Conservation (phyloP, 345 rosid genomes). For the Ceriops zippeliana region DNA sequence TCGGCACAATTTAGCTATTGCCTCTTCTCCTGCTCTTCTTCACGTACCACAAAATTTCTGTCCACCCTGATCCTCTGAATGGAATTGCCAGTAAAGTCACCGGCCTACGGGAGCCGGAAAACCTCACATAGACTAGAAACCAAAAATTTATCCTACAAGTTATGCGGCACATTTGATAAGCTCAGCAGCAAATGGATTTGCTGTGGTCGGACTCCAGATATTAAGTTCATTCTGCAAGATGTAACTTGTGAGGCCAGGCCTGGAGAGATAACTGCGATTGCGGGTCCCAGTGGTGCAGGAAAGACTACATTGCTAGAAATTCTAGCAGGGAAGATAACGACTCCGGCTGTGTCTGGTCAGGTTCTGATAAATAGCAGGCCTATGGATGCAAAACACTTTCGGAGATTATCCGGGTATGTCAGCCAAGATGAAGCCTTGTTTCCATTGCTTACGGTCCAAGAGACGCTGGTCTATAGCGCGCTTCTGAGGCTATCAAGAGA, state of each 20-base stretch:
- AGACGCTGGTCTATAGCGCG: conserved; percentile 79
- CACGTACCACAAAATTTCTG: not conserved
- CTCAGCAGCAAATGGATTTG: conserved; percentile 16
- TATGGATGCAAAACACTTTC: conserved; percentile 47
- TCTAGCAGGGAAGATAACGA: conserved; percentile 65
- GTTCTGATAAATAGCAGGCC: conserved; percentile 61
- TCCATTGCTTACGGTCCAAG: conserved; percentile 79
- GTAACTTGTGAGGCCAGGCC: conserved; percentile 68
- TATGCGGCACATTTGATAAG: conserved; percentile 42
- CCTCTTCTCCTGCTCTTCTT: conserved; percentile 51
- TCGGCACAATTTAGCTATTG: conserved; percentile 15
- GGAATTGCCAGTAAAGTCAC: conserved; percentile 64
- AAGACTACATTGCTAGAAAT: conserved; percentile 83
- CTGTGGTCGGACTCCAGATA: conserved; percentile 23
- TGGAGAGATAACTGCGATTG: conserved; percentile 64
- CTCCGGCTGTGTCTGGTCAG: conserved; percentile 43
- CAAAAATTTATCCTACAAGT: conserved; percentile 49
- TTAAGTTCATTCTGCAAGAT: conserved; percentile 47
- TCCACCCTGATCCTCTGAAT: conserved; percentile 31
- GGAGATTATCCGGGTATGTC: conserved; percentile 73
- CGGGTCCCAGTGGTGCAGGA: conserved; percentile 95
- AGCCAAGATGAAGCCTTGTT: conserved; percentile 85
- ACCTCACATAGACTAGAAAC: conserved; percentile 51
- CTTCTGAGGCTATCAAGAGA: conserved; percentile 64
- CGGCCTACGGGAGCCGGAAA: conserved; percentile 36